Evolutionary conservation across 2,329 filamentous ascomycete genomes (phyloP).

Genomic region (Ophiostoma perfectum): DNA sequence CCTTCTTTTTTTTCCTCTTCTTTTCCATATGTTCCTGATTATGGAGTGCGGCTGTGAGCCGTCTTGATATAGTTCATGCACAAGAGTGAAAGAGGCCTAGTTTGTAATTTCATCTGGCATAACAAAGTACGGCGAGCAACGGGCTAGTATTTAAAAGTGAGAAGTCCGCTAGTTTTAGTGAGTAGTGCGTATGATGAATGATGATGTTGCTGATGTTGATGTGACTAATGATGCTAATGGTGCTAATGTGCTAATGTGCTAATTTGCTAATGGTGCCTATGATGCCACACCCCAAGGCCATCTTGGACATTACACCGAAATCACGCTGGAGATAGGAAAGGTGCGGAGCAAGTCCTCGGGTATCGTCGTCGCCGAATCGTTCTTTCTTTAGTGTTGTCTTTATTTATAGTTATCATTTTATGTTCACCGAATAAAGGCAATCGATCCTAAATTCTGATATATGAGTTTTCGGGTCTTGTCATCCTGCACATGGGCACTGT

Average conservation of each 20-base stretch:
- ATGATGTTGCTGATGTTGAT: background rate
- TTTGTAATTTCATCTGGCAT: slow-evolving; percentile 15
- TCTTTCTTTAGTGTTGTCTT: background rate
- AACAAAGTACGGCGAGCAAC: background rate
- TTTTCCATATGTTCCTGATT: background rate
- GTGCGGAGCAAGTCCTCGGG: background rate
- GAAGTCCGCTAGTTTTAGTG: background rate
- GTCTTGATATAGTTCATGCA: slow-evolving; percentile 1
- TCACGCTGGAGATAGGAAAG: background rate
- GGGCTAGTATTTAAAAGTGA: background rate
- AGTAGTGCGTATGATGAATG: background rate
- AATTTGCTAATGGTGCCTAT: no score
- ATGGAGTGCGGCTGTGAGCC: slow-evolving; percentile 3
- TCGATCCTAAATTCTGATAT: background rate
- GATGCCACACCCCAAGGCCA: no score
- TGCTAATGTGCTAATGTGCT: no score
- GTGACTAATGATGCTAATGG: no score
- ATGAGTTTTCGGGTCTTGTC: background rate
- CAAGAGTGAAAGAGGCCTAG: slow-evolving; percentile 11
- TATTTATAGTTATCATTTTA: background rate
- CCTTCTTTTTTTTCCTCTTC: background rate
- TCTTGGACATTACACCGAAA: background rate
- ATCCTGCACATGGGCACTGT: no score
- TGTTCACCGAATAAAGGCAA: background rate
- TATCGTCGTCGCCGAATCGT: background rate